Conservation (phyloP, 257 asterid species). For the Lithospermum erythrorhizon region DNA sequence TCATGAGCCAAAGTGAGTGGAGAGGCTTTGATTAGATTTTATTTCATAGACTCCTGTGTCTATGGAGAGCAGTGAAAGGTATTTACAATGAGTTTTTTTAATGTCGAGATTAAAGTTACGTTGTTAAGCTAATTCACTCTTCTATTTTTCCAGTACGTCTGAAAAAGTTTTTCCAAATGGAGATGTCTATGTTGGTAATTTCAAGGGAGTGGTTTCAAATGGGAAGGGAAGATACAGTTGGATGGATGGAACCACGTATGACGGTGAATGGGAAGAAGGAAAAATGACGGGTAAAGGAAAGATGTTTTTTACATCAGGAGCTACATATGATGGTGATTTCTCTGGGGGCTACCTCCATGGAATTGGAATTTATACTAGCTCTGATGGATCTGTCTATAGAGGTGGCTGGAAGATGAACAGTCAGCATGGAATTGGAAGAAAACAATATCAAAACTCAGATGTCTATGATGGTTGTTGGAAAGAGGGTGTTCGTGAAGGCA, state of each 20-base stretch:
- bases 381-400: conserved; percentile 70
- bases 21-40: too few relatives aligned
- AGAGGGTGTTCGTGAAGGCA: conserved; percentile 84
- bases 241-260: conserved; percentile 75
- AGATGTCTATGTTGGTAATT: conserved; percentile 56
- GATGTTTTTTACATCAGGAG: conserved; percentile 67
- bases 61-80: conserved; percentile 5
- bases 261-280: conserved; percentile 90
- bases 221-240: conserved; percentile 81
- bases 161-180: conserved; percentile 64
- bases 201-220: conserved; percentile 48
- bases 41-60: not conserved
- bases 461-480: conserved; percentile 91
- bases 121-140: not conserved
- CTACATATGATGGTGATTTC: conserved; percentile 79
- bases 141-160: conserved; percentile 27
- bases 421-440: conserved; percentile 82
- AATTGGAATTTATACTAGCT: conserved; percentile 53
- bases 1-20: too few relatives aligned
- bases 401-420: conserved; percentile 88
- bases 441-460: conserved; percentile 68
- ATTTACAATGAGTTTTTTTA: not conserved
- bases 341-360: conserved; percentile 82
- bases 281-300: conserved; percentile 90
- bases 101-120: not conserved